Evolutionary conservation across 768 basidiomycete species (phyloP), one percentile per base, ranked within the genome.

Genomic region (Lactarius quietus): DNA sequence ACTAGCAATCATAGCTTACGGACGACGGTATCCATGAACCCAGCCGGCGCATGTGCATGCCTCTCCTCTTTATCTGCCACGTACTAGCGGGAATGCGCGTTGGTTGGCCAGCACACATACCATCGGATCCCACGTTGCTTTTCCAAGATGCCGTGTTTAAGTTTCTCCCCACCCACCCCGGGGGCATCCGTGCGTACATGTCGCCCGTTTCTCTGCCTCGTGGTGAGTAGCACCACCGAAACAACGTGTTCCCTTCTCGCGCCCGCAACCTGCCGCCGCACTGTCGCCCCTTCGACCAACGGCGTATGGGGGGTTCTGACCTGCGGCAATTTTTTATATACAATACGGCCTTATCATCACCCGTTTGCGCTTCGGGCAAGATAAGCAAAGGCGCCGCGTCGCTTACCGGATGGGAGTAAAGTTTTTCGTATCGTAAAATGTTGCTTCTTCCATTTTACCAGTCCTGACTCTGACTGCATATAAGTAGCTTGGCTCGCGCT

Each of bases 71-170:
- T 29, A 17, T 9, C 29, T 55, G 54, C 54, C 54, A 35, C 54
- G 29, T 55, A 23, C n/a, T 26, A 48, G 45, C 54, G 31, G 28
- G n/a, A 55, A 31, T 26, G 20, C 57, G 59, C 45, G n/a, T n/a
- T 52, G 29, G 57, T 53, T 48, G 64, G 64, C 64, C 64, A 61
- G 64, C 64, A 54, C 55, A 61, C 26, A 43, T 26, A 7, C 5
- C 12, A 39, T 8, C 38, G 3, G 9, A 6, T 35, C 58, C 29
- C 58, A 64, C 58, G 63, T 64, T 59, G 58, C 28, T 43, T 35
- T 57, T 59, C 18, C 31, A 23, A 15, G 3, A n/a, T 26, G 17
- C 20, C 55, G 35, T 41, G 35, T 29, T 33, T 51, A 14, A 3
- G 2, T 17, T 51, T 12, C 9, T 45, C 43, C n/a, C 43, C 33